phyloP scores from a whole-genome alignment of 225 moss, liverwort and hornwort genomes.

The Straminergon stramineum region DNA sequence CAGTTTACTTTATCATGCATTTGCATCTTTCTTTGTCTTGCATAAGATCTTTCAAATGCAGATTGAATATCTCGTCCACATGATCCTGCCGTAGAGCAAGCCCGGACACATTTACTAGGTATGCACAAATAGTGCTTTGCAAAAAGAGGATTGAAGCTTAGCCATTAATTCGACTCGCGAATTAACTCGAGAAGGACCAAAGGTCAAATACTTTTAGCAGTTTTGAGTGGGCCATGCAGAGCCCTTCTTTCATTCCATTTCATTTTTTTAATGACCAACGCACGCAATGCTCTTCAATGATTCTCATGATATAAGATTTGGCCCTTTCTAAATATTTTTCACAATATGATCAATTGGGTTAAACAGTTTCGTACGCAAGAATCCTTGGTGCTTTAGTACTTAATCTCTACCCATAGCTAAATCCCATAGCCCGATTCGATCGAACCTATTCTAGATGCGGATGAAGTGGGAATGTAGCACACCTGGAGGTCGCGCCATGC shows the following conservation, averaged over 20 bases:
- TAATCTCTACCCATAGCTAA: background rate
- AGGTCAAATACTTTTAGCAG: background rate
- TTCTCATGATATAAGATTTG: background rate
- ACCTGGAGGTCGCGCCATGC: slow-evolving; percentile 96
- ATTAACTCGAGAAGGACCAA: background rate
- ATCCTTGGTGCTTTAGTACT: background rate
- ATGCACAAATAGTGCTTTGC: background rate
- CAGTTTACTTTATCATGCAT: slow-evolving; percentile 74
- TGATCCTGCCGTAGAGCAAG: slow-evolving; percentile 45
- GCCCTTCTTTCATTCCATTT: background rate
- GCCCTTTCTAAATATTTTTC: background rate
- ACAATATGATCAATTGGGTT: background rate
- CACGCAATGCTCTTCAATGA: background rate
- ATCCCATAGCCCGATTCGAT: background rate
- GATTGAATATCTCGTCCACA: slow-evolving; percentile 63
- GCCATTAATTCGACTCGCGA: background rate
- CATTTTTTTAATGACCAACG: background rate
- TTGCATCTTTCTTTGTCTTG: slow-evolving; percentile 83
- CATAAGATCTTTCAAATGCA: slow-evolving; percentile 82
- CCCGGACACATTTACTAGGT: background rate
- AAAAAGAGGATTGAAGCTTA: background rate
- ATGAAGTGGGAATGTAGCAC: background rate
- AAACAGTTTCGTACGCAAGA: background rate
- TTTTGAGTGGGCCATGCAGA: background rate
- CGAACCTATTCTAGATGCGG: background rate